Base-by-base conservation (phyloP, 805 yeast genomes). In the Priceomyces haplophilus region DNA sequence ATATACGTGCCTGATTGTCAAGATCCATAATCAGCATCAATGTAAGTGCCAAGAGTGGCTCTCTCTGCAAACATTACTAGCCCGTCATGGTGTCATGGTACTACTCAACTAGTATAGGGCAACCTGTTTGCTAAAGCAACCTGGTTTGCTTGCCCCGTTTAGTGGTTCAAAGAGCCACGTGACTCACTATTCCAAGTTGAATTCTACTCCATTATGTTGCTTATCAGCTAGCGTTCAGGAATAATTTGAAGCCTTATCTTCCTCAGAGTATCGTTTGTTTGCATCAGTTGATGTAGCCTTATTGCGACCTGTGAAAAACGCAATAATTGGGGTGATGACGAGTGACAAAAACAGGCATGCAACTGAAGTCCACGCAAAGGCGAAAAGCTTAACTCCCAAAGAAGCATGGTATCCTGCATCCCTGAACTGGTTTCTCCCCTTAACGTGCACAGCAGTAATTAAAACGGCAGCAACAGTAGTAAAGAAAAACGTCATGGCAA, bases 301-400 rank as follows among this genome's bases (percentile, higher is more conserved):
- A 15, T 34, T 21, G 15, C 29, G 31, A 6, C 31, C 30, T 16
- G 20, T 34, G 27, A 36, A 23, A 17, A 11, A 27, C 10, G 30
- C 16, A 21, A 37, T 37, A 15, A 38, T 20, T 20, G 33, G 34
- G 3, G 31, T 38, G 3, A 31, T 15, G 11, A 40, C 23, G 25
- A 47, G 42, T 34, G 51, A 42, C 11, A 49, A 32, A 11, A 49
- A 37, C 24, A 49, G 47, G 17, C 45, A 37, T 41, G 50, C 45
- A 7, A 72, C 72, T 4, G 76, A 59, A 3, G 82, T 60, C 95
- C 95, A 86, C 29, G 80, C 62, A 45, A 83, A 75, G 11, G 80
- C 88, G 58, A 84, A 69, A 59, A 73, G 65, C 33, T 69, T 71
- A 7, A 64, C 57, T 11, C 83, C 83, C 32, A 81, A 32, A 3